Percentiles rank a stretch among this genome's conserved stretches.
phyloP scores from a whole-genome alignment of 768 basidiomycete species.

The Rubroboletus pulcherrimus region DNA sequence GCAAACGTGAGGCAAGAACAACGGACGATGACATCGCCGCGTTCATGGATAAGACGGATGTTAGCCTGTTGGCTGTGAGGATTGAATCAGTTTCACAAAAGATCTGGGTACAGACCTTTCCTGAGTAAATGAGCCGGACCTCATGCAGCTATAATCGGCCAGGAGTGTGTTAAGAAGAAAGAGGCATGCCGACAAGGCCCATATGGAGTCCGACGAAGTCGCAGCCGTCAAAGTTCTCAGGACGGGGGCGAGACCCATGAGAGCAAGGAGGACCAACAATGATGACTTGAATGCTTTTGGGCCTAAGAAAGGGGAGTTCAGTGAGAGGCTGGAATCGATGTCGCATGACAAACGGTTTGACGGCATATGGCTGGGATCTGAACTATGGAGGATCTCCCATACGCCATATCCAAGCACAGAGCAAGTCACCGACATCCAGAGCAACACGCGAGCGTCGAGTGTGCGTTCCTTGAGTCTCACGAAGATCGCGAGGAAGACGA shows the following conservation, averaged over 20 bases:
- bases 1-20: conserved; percentile 86
- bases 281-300: conserved; percentile 75
- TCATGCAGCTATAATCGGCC: conserved; percentile 70
- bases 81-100: conserved; percentile 19
- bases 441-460: conserved; percentile 66
- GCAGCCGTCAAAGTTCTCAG: conserved; percentile 89
- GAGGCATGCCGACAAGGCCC: conserved; percentile 86
- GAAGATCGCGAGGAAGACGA: conserved; percentile 80
- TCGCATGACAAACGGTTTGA: conserved; percentile 26
- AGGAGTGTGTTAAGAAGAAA: conserved; percentile 80
- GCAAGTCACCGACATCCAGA: conserved; percentile 58
- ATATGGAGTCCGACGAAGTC: conserved; percentile 95
- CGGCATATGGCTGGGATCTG: conserved; percentile 26
- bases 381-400: conserved; percentile 56
- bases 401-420: conserved; percentile 58
- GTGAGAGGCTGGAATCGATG: not conserved
- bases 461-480: conserved; percentile 58
- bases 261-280: conserved; percentile 80
- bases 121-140: conserved; percentile 41
- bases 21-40: conserved; percentile 91
- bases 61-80: conserved; percentile 50
- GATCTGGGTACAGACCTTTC: conserved; percentile 49
- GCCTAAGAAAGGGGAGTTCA: conserved; percentile 38
- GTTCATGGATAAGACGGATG: conserved; percentile 83
- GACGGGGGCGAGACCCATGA: conserved; percentile 89